Evolutionary conservation across 768 basidiomycete species (phyloP), one percentile per base, ranked within the genome.

Genomic region (Leccinum pellstonianum): DNA sequence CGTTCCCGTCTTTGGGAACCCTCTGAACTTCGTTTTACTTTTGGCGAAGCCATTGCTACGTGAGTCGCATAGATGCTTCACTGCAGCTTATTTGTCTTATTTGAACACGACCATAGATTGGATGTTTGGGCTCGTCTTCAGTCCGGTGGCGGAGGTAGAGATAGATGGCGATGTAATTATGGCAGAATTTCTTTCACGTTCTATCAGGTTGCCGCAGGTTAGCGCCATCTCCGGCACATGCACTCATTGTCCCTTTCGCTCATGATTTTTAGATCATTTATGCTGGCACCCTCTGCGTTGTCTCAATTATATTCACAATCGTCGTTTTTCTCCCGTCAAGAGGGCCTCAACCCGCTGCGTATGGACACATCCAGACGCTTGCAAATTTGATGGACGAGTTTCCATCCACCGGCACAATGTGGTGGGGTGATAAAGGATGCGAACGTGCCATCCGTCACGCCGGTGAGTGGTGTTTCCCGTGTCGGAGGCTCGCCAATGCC

Each of bases 381-480:
- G 74, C 69, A 3, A 74, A 75, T 54, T 56, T 75, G 57, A 64
- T 76, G 23, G 75, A 77, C 56, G 73, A 76, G 21, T 73, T 75
- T 74, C 70, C 70, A 17, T 58, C 66, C 1, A 2, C 41, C 11
- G n/a, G 41, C 7, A 69, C 56, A 2, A 68, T 74, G 63, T 70
- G 71, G 72, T 73, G 70, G 68, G 70, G 70, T 12, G 62, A 65
- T 21, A 74, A 73, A n/a, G 46, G 46, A 1, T 29, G 17, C 12
- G 61, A 61, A 27, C 50, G n/a, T 21, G 21, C 46, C 53, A 0
- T 17, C 27, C 54, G 37, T 47, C 68, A 64, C 59, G 70, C 70
- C 0, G 72, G 71, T 67, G 59, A 58, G 70, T 61, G 25, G 8
- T 6, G 19, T 21, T 19, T 33, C 51, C 48, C 4, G 43, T 56